A percentile compares a stretch with the other conserved stretches of the same genome.
Evolutionary conservation across 345 rosid genomes (phyloP).

Genomic region (Citrus trifoliata): DNA sequence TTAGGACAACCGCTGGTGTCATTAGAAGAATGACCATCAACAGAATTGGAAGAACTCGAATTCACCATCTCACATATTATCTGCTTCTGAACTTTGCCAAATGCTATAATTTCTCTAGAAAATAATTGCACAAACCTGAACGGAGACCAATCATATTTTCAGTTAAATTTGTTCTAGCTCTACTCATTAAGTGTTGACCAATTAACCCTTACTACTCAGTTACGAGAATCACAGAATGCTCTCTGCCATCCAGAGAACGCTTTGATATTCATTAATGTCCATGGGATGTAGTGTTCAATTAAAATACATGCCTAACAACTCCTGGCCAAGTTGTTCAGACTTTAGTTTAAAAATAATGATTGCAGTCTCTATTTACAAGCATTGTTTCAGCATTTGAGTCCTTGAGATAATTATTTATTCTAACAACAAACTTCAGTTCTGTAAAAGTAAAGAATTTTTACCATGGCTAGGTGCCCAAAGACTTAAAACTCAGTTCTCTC

Average conservation of each 20-base stretch:
- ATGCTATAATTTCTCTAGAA: conserved; percentile 42
- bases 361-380: background rate
- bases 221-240: background rate
- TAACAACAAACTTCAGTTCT: background rate
- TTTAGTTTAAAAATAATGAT: background rate
- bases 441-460: background rate
- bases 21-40: conserved; percentile 24
- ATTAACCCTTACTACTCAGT: background rate
- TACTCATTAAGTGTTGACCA: background rate
- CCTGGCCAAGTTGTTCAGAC: background rate
- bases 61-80: conserved; percentile 58
- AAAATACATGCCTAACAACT: background rate
- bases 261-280: background rate
- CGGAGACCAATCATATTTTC: background rate
- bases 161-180: background rate
- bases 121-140: conserved; percentile 70
- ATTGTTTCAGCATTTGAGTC: background rate
- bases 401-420: background rate
- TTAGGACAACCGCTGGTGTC: conserved; percentile 16
- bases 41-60: conserved; percentile 22
- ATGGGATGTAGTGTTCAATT: background rate
- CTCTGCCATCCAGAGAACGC: background rate
- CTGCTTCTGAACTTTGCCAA: conserved; percentile 76
- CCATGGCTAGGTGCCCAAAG: background rate
- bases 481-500: background rate